Base-by-base conservation (phyloP, 177 flowering plant species). In the Telopea speciosissima region DNA sequence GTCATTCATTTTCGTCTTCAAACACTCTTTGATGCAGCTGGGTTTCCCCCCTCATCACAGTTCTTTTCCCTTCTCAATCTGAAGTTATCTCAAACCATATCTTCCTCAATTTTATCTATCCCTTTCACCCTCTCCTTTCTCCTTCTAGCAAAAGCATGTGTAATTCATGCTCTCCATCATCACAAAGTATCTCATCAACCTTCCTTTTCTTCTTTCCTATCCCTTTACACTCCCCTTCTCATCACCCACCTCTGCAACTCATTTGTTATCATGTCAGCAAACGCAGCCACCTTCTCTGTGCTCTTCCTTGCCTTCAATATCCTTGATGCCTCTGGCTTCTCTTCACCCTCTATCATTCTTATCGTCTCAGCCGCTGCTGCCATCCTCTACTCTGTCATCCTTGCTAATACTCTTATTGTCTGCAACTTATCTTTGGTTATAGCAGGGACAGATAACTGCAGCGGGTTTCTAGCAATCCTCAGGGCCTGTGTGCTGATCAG, bases 91-190 rank as follows among this genome's bases (percentile, higher is more conserved):
- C 90, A 90, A 75, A 83, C 94, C 25, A 68, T 92, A 58, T 71
- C 81, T 58, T 74, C 87, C 17, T 81, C 85, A 12, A 33, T 87
- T 65, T 73, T 87, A 74, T 73, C 87, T 5, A 72, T 89, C 9
- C 96, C 97, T 22, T 87, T 87, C 72, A 73, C 85, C 70, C 76
- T 90, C 40, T 73, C 94, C 45, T 90, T 83, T 78, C 81, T 90
- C 67, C 86, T 92, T 28, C 0, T 89, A 1, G 81, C 90, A 5
- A 92, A 90, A 72, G 79, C 90, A 26, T 73, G 70, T 16, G 33
- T 82, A 70, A 81, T 88, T 66, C 83, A 78, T 71, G 61, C 75
- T 62, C 72, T 82, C 1, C 58, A 59, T 24, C 12, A 63, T 17
- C 70, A 26, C 7, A 69, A 75, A 44, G 71, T 28, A 61, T n/a